Evolutionary conservation across 768 basidiomycete genomes (phyloP).

Genomic region (Rhizopogon roseolus): DNA sequence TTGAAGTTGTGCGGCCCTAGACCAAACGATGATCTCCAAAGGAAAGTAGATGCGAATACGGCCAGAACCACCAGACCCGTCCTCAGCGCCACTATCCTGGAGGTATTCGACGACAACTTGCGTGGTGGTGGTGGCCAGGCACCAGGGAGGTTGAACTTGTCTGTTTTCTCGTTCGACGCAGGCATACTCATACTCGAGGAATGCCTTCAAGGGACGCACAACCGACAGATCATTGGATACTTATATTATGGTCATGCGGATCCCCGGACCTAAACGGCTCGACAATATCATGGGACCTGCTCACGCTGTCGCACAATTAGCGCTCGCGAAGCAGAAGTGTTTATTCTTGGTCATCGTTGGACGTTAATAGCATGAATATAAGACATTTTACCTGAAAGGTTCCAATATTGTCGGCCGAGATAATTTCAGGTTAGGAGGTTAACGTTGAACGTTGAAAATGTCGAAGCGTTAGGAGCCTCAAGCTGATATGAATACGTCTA

Average conservation of each 20-base stretch:
- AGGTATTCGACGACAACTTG: conserved; percentile 5
- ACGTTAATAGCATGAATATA: no score
- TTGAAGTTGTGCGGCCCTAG: neutral
- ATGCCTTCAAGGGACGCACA: neutral
- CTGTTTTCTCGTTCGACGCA: conserved; percentile 4
- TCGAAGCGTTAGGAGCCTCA: no score
- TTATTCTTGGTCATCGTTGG: no score
- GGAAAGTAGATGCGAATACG: conserved; percentile 11
- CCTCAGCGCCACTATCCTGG: conserved; percentile 1
- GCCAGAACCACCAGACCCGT: conserved; percentile 11
- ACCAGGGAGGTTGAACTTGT: conserved; percentile 9
- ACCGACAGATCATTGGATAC: neutral
- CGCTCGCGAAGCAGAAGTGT: no score
- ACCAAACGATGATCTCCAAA: conserved; percentile 4
- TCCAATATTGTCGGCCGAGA: no score
- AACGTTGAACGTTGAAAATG: no score
- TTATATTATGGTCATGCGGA: neutral
- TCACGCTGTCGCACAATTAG: neutral
- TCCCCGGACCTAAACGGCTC: neutral
- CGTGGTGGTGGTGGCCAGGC: neutral
- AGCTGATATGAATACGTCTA: no score
- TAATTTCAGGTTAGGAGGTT: no score
- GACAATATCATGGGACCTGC: neutral
- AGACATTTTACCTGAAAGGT: no score
- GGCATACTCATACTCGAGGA: conserved; percentile 10